A percentile compares a stretch with the other conserved stretches of the same genome.
These are phyloP conservation scores for Salix exigua DNA, from an alignment of 345 rosid genomes.

Conservation along the genomic window DNA sequence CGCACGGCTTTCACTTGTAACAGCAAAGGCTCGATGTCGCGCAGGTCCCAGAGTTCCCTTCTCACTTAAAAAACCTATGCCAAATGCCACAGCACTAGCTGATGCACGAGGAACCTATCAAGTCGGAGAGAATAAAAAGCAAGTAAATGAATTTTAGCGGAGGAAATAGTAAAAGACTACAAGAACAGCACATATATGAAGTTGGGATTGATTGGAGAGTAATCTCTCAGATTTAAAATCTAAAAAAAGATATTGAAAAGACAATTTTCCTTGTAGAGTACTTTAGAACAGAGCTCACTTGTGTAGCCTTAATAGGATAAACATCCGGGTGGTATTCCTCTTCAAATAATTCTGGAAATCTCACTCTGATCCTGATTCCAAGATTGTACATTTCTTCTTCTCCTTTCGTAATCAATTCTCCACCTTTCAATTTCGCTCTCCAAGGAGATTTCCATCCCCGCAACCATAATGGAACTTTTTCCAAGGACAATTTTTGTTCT, in stretches of 20 bases:
- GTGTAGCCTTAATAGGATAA: conserved; percentile 72
- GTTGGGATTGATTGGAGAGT: background rate
- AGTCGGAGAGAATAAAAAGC: background rate
- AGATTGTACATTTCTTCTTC: conserved; percentile 78
- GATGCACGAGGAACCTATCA: conserved; percentile 85
- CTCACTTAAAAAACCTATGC: conserved; percentile 83
- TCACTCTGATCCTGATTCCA: conserved; percentile 67
- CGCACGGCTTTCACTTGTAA: conserved; percentile 88
- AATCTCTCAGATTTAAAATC: background rate
- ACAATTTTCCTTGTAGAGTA: background rate
- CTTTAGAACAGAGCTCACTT: conserved; percentile 38
- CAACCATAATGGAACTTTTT: conserved; percentile 70
- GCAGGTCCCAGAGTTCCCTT: conserved; percentile 84
- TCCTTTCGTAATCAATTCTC: conserved; percentile 67
- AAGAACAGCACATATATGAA: background rate
- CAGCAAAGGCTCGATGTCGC: conserved; percentile 73
- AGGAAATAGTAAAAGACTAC: background rate
- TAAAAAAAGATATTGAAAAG: background rate
- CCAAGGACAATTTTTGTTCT: conserved; percentile 33
- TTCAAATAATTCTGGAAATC: conserved; percentile 63
- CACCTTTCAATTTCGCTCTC: conserved; percentile 78
- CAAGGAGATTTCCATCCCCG: conserved; percentile 75
- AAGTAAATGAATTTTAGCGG: background rate
- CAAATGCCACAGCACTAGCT: conserved; percentile 97
- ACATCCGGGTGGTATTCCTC: conserved; percentile 88